These are phyloP conservation scores for Penicillium chermesinum DNA, from an alignment of 495 filamentous ascomycete genomes.

Conservation along the genomic window DNA sequence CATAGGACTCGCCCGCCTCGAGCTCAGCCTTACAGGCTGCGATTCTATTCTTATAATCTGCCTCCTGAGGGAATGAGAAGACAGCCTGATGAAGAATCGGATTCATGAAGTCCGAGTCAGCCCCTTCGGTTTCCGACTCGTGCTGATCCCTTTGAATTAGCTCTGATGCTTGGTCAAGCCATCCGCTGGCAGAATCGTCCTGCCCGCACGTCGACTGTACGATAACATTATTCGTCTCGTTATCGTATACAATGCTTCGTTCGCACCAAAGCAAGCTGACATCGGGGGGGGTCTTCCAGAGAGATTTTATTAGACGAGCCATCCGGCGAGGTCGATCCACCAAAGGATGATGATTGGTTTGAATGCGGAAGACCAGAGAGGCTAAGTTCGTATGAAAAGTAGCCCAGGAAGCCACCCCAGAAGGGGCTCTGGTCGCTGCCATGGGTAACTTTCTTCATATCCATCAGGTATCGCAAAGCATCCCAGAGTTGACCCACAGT, in stretches of 20 bases:
- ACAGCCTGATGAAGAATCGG: conserved; percentile 28
- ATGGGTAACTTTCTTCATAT: conserved; percentile 40
- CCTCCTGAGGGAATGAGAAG: conserved; percentile 43
- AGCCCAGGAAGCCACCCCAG: conserved; percentile 86
- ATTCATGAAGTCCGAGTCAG: conserved; percentile 24
- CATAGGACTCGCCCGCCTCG: conserved; percentile 79
- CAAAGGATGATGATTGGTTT: conserved; percentile 11
- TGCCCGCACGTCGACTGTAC: conserved; percentile 54
- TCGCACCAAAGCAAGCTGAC: conserved; percentile 73
- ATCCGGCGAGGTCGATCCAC: background rate
- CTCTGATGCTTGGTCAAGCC: conserved; percentile 35
- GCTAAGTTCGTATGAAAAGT: conserved; percentile 83
- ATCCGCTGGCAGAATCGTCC: conserved; percentile 30
- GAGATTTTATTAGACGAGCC: conserved; percentile 9
- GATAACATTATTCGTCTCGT: conserved; percentile 52
- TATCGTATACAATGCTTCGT: conserved; percentile 77
- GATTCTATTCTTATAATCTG: conserved; percentile 60
- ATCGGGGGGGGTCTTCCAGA: conserved; percentile 55
- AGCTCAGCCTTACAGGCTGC: conserved; percentile 66
- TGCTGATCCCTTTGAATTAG: conserved; percentile 10
- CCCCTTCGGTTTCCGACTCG: conserved; percentile 3
- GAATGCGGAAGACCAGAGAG: conserved; percentile 46
- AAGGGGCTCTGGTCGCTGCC: conserved; percentile 55
- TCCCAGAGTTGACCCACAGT: conserved; percentile 39
- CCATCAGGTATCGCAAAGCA: conserved; percentile 48